Conservation (phyloP, 2,329 filamentous ascomycete species). For the Botryotinia calthae region DNA sequence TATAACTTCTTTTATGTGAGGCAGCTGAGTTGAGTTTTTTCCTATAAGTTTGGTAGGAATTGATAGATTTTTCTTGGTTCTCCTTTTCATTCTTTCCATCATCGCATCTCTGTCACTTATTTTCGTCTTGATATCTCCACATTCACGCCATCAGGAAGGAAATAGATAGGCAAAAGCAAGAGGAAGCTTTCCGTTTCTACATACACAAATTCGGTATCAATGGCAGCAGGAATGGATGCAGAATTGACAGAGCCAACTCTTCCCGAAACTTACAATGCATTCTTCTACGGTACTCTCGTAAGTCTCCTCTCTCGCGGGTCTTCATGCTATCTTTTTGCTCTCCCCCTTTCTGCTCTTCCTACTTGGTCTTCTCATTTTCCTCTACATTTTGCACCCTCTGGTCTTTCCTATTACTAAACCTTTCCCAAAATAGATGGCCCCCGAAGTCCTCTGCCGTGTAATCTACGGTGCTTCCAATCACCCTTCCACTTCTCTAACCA, state of each 20-base stretch:
- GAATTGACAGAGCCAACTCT: constrained; percentile 24
- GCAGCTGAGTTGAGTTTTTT: not conserved
- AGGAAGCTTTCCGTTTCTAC: not conserved
- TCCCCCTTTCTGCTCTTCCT: not conserved
- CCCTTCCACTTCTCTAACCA: constrained; percentile 50
- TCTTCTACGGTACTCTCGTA: constrained; percentile 30
- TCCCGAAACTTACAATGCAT: constrained; percentile 25
- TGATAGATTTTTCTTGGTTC: not conserved
- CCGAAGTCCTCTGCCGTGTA: constrained; percentile 80
- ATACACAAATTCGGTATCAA: not conserved
- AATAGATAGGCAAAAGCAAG: not conserved
- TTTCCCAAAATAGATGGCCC: constrained; percentile 61
- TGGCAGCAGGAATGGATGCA: not conserved
- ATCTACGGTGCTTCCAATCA: constrained; percentile 56
- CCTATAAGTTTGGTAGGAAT: not conserved
- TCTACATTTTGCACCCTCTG: not conserved
- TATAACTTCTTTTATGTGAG: not conserved
- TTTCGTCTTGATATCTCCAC: not conserved
- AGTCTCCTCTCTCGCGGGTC: not conserved
- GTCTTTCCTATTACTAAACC: not conserved
- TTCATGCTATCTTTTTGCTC: not conserved
- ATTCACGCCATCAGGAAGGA: not conserved
- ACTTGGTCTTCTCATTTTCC: not conserved
- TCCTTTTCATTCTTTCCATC: not conserved
- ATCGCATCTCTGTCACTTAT: not conserved